Percentiles rank a stretch among this genome's conserved stretches.
Conservation (phyloP, 257 asterid genomes). For the Scutellaria barbata region DNA sequence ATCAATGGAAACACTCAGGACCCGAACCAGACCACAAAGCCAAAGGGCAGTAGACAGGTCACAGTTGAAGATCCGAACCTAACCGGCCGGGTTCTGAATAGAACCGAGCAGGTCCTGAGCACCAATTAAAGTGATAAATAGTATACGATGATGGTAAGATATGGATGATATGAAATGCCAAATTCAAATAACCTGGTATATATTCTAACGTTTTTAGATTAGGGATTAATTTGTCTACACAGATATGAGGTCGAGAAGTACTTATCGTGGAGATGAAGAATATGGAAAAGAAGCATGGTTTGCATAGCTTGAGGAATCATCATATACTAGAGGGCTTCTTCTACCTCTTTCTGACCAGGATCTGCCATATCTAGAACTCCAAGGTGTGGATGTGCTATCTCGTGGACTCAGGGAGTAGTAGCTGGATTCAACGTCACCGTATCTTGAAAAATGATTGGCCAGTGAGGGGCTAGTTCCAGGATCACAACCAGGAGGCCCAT, state of each 20-base stretch:
- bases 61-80: no score
- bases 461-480: constrained; percentile 63
- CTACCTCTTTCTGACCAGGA: constrained; percentile 67
- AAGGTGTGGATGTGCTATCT: constrained; percentile 41
- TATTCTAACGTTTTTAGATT: neutral
- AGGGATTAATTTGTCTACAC: neutral
- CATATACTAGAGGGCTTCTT: constrained; percentile 52
- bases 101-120: no score
- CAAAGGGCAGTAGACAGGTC: no score
- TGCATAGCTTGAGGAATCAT: constrained; percentile 43
- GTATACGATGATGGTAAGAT: no score
- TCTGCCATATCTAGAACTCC: constrained; percentile 65
- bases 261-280: constrained; percentile 53
- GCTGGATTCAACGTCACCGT: constrained; percentile 52
- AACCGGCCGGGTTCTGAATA: no score
- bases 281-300: constrained; percentile 45
- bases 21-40: no score
- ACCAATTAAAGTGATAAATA: no score
- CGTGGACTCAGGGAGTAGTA: constrained; percentile 48
- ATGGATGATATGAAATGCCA: no score
- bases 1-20: no score
- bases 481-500: constrained; percentile 84
- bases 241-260: neutral
- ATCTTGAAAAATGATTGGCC: constrained; percentile 50
- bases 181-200: no score